These are phyloP conservation scores for Hydrangea macrophylla DNA, from an alignment of 148 eudicot species.

Conservation along the genomic window DNA sequence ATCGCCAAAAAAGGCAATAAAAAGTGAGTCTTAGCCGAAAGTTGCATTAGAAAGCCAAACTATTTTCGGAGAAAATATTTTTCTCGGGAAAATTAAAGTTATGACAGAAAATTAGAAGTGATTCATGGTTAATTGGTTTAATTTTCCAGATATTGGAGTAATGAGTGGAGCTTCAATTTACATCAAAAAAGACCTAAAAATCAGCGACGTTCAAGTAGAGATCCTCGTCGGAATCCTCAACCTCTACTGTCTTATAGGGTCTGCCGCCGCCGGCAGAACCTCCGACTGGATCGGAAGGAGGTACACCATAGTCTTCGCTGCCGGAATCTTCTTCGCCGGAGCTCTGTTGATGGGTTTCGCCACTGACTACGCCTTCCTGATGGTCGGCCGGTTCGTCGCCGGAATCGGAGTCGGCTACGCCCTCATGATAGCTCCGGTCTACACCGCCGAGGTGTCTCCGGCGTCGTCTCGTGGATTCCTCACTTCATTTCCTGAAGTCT, in stretches of 20 bases:
- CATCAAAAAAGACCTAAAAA: slow-evolving; percentile 39
- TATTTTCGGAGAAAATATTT: no score
- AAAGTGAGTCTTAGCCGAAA: no score
- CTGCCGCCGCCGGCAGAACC: slow-evolving; percentile 46
- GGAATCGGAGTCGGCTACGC: slow-evolving; percentile 57
- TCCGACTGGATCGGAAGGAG: slow-evolving; percentile 63
- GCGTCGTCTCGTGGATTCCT: slow-evolving; percentile 42
- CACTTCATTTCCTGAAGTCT: slow-evolving; percentile 47
- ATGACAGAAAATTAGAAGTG: no score
- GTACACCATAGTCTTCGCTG: slow-evolving; percentile 44
- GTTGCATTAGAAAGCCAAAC: no score
- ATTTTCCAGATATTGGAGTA: slow-evolving; percentile 60
- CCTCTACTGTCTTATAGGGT: slow-evolving; percentile 40
- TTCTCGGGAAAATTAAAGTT: no score
- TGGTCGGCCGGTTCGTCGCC: slow-evolving; percentile 51
- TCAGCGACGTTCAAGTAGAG: slow-evolving; percentile 37
- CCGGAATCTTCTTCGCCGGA: slow-evolving; percentile 44
- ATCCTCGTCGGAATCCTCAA: slow-evolving; percentile 41
- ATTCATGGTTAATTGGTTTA: no score
- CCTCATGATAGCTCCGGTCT: slow-evolving; percentile 55
- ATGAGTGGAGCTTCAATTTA: slow-evolving; percentile 54
- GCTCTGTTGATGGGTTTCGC: slow-evolving; percentile 55
- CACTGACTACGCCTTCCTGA: slow-evolving; percentile 42
- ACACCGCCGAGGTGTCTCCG: slow-evolving; percentile 49
- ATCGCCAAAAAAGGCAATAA: no score